Percentiles rank a stretch among this genome's conserved stretches.
These are phyloP conservation scores for Talaromyces sp. DNA, from an alignment of 2,329 filamentous ascomycete genomes.

Conservation along the genomic window DNA sequence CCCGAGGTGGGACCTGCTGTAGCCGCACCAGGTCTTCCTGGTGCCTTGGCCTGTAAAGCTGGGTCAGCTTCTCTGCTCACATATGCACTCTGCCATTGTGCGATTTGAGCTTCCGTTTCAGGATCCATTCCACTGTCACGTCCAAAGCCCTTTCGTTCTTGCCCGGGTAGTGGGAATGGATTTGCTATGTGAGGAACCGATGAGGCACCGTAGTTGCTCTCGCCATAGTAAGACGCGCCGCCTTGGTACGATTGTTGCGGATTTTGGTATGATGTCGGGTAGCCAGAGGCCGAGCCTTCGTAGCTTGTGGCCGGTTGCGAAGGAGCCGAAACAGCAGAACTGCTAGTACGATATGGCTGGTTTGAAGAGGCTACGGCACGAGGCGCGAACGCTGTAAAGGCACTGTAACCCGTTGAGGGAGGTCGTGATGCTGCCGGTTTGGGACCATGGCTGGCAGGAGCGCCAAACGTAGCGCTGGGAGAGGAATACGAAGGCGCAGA, in stretches of 20 bases:
- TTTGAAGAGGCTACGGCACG: constrained; percentile 48
- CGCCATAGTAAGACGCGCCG: constrained; percentile 41
- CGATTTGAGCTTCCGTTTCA: constrained; percentile 84
- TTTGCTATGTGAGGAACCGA: constrained; percentile 68
- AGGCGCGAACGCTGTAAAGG: constrained; percentile 55
- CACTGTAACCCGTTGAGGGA: constrained; percentile 27
- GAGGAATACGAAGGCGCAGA: constrained; percentile 31
- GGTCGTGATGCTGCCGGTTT: constrained; percentile 11
- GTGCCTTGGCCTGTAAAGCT: constrained; percentile 25
- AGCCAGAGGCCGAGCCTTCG: constrained; percentile 25
- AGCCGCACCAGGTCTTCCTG: constrained; percentile 36
- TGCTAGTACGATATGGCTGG: constrained; percentile 33
- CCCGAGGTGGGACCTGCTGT: constrained; percentile 42
- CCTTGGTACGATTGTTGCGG: constrained; percentile 28
- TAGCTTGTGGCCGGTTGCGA: constrained; percentile 22
- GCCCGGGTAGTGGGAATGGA: constrained; percentile 65
- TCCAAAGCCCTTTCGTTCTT: constrained; percentile 29
- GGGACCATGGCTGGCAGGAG: constrained; percentile 27
- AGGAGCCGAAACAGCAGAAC: constrained; percentile 30
- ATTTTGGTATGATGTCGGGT: constrained; percentile 36
- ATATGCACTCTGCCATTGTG: constrained; percentile 92
- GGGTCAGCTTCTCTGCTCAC: constrained; percentile 53
- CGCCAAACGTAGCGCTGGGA: constrained; percentile 9
- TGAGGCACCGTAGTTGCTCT: constrained; percentile 39
- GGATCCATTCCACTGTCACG: constrained; percentile 53